A percentile compares a stretch with the other conserved stretches of the same genome.
Conservation (phyloP, 805 yeast genomes). For the Cyberlindnera lachancei region DNA sequence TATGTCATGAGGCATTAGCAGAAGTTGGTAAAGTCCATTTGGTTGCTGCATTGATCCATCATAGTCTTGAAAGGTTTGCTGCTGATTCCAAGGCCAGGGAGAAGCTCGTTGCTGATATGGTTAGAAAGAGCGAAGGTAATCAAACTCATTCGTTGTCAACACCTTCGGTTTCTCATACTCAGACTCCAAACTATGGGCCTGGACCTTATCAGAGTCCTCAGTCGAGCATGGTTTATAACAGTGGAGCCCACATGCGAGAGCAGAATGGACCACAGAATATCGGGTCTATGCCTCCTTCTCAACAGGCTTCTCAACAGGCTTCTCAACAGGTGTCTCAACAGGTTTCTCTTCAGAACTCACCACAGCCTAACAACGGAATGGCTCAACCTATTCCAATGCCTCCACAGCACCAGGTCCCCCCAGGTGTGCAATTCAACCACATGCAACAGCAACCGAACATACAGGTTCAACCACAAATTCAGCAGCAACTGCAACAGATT, state of each 20-base stretch:
- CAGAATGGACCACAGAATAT: not conserved
- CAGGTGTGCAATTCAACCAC: too few relatives aligned
- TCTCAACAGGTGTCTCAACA: too few relatives aligned
- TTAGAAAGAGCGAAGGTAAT: constrained; percentile 9
- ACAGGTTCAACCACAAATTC: constrained; percentile 3
- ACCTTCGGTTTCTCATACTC: too few relatives aligned
- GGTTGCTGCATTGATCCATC: constrained; percentile 43
- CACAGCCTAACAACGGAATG: too few relatives aligned
- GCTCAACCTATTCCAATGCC: too few relatives aligned
- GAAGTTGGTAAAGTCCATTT: constrained; percentile 45
- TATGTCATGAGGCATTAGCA: constrained; percentile 27
- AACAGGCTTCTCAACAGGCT: not conserved
- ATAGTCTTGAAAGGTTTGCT: constrained; percentile 37
- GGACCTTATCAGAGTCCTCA: too few relatives aligned
- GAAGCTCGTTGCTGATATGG: constrained; percentile 12
- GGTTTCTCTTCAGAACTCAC: too few relatives aligned
- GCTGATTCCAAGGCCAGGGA: constrained; percentile 26
- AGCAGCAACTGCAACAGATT: constrained; percentile 1
- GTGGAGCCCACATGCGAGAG: too few relatives aligned
- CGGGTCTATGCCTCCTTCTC: not conserved
- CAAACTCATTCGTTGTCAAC: constrained; percentile 10
- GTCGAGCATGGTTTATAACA: too few relatives aligned
- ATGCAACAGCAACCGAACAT: too few relatives aligned
- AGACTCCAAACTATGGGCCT: too few relatives aligned
- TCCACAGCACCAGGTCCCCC: too few relatives aligned